A percentile compares a stretch with the other conserved stretches of the same genome.
phyloP scores from a whole-genome alignment of 768 basidiomycete genomes.

The Crassisporium funariophilum region DNA sequence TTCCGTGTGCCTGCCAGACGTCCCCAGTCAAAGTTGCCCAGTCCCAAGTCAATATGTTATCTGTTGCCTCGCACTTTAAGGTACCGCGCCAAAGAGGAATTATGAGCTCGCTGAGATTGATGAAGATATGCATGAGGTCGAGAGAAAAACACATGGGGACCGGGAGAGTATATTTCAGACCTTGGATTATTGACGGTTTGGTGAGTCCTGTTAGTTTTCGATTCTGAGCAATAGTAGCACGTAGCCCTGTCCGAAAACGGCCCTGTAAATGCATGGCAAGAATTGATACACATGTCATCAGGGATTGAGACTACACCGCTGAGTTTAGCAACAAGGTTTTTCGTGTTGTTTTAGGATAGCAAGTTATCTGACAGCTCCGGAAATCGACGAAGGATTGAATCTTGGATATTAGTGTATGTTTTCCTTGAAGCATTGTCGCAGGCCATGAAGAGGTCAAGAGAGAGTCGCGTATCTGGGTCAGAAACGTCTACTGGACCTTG shows the following conservation, averaged over 20 bases:
- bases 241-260: constrained; percentile 13
- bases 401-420: background rate
- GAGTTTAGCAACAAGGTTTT: constrained; percentile 10
- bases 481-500: background rate
- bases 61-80: background rate
- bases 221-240: constrained; percentile 16
- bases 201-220: constrained; percentile 1
- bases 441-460: background rate
- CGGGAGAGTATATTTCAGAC: background rate
- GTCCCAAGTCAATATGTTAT: constrained; percentile 8
- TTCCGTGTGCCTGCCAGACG: constrained; percentile 1
- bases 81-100: constrained; percentile 3
- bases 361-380: constrained; percentile 1
- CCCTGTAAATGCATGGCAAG: constrained; percentile 26
- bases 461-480: background rate
- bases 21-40: constrained; percentile 2
- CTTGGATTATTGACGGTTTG: constrained; percentile 2
- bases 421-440: background rate
- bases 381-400: constrained; percentile 7
- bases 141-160: constrained; percentile 3
- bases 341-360: constrained; percentile 10
- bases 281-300: constrained; percentile 28
- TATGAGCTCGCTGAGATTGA: constrained; percentile 2
- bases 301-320: constrained; percentile 14
- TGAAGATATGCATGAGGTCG: constrained; percentile 5